Conservation (phyloP, 345 rosid species). For the Salix koriyanagi region DNA sequence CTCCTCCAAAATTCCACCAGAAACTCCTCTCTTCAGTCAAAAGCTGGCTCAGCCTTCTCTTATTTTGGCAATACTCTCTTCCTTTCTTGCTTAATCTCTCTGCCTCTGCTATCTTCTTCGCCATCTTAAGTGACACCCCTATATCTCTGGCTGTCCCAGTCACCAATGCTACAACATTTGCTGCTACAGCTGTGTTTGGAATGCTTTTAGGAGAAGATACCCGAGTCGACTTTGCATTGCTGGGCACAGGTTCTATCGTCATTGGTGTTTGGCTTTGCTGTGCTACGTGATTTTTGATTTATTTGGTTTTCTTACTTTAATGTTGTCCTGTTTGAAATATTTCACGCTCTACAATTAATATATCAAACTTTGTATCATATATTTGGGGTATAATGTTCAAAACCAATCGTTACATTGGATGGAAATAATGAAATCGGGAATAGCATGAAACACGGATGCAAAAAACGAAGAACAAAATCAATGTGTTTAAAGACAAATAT, state of each 20-base stretch:
- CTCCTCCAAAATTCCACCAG: slow-evolving; percentile 25
- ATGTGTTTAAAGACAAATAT: background rate
- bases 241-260: slow-evolving; percentile 64
- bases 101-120: slow-evolving; percentile 84
- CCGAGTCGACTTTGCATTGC: slow-evolving; percentile 46
- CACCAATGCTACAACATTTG: slow-evolving; percentile 88
- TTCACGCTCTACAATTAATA: background rate
- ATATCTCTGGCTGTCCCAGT: slow-evolving; percentile 87
- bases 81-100: slow-evolving; percentile 84
- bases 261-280: slow-evolving; percentile 79
- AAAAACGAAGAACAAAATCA: background rate
- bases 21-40: slow-evolving; percentile 40
- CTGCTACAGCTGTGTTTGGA: slow-evolving; percentile 80
- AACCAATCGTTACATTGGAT: background rate
- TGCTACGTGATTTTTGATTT: slow-evolving; percentile 24
- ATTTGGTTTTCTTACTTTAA: background rate
- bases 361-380: background rate
- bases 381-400: background rate
- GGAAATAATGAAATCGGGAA: background rate
- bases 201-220: slow-evolving; percentile 69
- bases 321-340: background rate
- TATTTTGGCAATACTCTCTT: slow-evolving; percentile 85
- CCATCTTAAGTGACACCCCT: slow-evolving; percentile 62
- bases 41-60: slow-evolving; percentile 52
- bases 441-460: background rate